Evolutionary conservation across 2,329 filamentous ascomycete species (phyloP), one percentile per base, ranked within the genome.

Genomic region (Aspergillus alliaceus): DNA sequence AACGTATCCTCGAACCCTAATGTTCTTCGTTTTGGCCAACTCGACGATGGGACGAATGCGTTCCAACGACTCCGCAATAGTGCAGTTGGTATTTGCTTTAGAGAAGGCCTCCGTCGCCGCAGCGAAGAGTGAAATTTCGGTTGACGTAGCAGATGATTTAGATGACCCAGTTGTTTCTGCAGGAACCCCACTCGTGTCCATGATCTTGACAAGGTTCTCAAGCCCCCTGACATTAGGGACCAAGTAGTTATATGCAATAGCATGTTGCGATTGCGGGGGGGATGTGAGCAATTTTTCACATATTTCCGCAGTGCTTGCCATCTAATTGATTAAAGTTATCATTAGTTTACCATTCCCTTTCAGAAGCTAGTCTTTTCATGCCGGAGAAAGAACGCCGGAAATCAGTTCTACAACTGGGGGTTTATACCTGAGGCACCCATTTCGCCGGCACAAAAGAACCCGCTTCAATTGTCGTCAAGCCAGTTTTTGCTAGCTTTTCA

Each of bases 61-160:
- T 35, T 82, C 76, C 15, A 88, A 73, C 0, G 84, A 86, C 64
- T 87, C 85, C 47, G 81, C 80, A 60, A 88, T 86, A 22, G 79
- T 82, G 74, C 85, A 87, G 62, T 88, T 88, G 57, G 85, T 87
- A 72, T 88, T 88, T 53, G 83, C 84, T 63, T 84, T 83, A 4
- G 84, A 85, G 69, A 88, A 88, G 1, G 82, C 72, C 64, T 88
- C 86, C 5, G 86, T 88, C 1, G 86, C 86, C 7, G 86, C 84
- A 6, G 85, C 82, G 70, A 88, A 88, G 31, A 88, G 79, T 4
- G 85, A 87, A 22, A 88, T 75, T 60, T 88, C 84, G 1, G 77
- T 79, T 1, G 73, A 79, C 61, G 71, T 74, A 42, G 63, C 69
- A 32, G 60, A 53, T 51, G 70, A 66, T 3, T 71, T 61, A n/a